Evolutionary conservation across 1,284 basidiomycete genomes (phyloP), one percentile per base, ranked within the genome.

Genomic region (Ustilago curta): DNA sequence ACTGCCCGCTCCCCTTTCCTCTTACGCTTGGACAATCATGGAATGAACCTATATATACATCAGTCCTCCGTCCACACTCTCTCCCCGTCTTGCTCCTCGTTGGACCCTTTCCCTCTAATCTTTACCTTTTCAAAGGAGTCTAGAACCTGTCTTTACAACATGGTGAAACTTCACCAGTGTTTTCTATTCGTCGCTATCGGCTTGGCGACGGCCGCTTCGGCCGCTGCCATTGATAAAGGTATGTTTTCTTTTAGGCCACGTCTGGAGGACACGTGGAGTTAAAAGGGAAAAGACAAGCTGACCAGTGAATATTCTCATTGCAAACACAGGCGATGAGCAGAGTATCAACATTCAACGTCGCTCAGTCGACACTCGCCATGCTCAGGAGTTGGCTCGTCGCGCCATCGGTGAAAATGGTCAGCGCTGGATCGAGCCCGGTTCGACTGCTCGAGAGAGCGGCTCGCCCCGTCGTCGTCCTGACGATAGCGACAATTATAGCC

Each of bases 141-240:
- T 31, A 23, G 18, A 31, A 7, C 45, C 18, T 47, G n/a, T 47
- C 45, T 47, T 29, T 29, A 16, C 18, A 59, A 47, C 16, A 65
- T 65, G 60, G 60, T 40, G 40, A 50, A 63, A 43, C 42, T 63
- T 32, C 44, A 45, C 7, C 37, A 43, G 9, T 51, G 29, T 25
- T 52, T 63, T 16, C 25, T 53, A 32, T 6, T 64, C 44, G 43
- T 58, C 0, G 55, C 43, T 43, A 11, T 64, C 19, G 62, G 55
- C 9, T 11, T 64, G 27, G 62, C 55, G 12, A n/a, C 55, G 12
- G 43, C 54, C 11, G 23, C 49, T 19, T 40, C 18, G 19, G 50
- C 44, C 16, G 50, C 50, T 8, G 27, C 50, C 7, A 19, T 57
- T 19, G 54, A 43, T 39, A 51, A 35, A 21, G 48, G 60, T 63